phyloP scores from a whole-genome alignment of 805 yeast species.

The Yamadazyma scolyti region DNA sequence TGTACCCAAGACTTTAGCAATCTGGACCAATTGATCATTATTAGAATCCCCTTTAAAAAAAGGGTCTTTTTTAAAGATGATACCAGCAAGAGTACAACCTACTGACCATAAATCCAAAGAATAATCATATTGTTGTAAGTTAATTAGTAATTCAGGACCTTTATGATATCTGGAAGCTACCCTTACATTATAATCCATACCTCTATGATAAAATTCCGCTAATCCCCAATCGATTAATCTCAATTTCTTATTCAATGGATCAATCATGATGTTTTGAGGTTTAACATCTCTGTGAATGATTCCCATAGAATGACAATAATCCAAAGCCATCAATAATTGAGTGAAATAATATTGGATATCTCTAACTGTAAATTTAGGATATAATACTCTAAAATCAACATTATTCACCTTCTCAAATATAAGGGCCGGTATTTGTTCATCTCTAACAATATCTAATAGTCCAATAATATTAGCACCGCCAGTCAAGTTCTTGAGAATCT shows the following conservation, averaged over 20 bases:
- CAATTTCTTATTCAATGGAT: slow-evolving; percentile 58
- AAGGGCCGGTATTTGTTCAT: slow-evolving; percentile 82
- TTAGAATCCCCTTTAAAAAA: slow-evolving; percentile 92
- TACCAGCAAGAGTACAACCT: slow-evolving; percentile 88
- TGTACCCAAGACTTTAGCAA: slow-evolving; percentile 84
- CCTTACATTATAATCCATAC: slow-evolving; percentile 84
- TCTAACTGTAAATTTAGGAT: slow-evolving; percentile 69
- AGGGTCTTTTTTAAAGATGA: slow-evolving; percentile 85
- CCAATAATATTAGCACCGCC: slow-evolving; percentile 81
- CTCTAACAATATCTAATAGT: slow-evolving; percentile 81
- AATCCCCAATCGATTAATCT: slow-evolving; percentile 92
- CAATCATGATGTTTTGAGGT: slow-evolving; percentile 93
- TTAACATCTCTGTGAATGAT: slow-evolving; percentile 93
- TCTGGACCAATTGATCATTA: slow-evolving; percentile 87
- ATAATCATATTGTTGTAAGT: slow-evolving; percentile 81
- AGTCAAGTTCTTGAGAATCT: slow-evolving; percentile 77
- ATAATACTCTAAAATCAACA: slow-evolving; percentile 80
- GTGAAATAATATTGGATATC: slow-evolving; percentile 83
- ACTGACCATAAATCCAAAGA: slow-evolving; percentile 87
- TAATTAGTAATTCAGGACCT: slow-evolving; percentile 86
- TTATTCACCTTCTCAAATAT: slow-evolving; percentile 83
- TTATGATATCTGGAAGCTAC: slow-evolving; percentile 90
- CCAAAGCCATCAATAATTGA: slow-evolving; percentile 77
- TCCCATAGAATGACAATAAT: slow-evolving; percentile 89
- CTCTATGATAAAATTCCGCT: slow-evolving; percentile 89